Base-by-base conservation (phyloP, 805 yeast species). In the Kodamaea fukazawae region DNA sequence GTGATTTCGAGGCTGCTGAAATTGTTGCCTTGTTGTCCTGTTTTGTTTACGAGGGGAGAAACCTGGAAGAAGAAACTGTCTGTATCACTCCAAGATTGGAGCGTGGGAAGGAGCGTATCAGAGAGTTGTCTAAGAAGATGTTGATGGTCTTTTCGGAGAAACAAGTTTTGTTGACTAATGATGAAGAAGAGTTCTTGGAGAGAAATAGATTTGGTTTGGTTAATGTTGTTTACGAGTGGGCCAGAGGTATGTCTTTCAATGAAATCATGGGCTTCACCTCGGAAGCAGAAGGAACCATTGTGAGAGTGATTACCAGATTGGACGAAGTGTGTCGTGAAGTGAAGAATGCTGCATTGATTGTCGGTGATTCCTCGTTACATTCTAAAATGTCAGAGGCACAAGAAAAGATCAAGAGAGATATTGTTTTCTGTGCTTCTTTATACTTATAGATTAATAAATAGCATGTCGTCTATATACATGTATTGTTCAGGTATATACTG, bases 161-260 rank as follows among this genome's bases (percentile, higher is more conserved):
- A 45, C 89, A 84, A 57, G 86, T 93, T 12, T 68, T 82, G 13
- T 65, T 88, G 48, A 86, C 96, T 0, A 71, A 81, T 8, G 98
- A 90, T 38, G 98, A 91, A 51, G 83, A 82, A 36, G 85, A 83
- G 44, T 93, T 91, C 54, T 65, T 83, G 48, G 95, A 87, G 41
- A 76, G 83, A 47, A 83, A 87, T 52, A 71, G 98, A 49, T 93
- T 93, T 62, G 96, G 91, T 0, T 71, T 93, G 54, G 86, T 88
- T 63, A 91, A 89, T 58, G 96, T 88, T 9, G 96, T 91, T 4
- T 93, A 91, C 59, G 97, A 93, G 63, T 93, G 99, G 99, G 96
- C 98, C 1, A 74, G 95, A 48, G 99, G 99, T 2, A 75, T 69
- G 83, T 75, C 95, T 0, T 93, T 93, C 68, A 83, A 84, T 48